phyloP scores from a whole-genome alignment of 306 rosid species.

The Fragaria ananassa region DNA sequence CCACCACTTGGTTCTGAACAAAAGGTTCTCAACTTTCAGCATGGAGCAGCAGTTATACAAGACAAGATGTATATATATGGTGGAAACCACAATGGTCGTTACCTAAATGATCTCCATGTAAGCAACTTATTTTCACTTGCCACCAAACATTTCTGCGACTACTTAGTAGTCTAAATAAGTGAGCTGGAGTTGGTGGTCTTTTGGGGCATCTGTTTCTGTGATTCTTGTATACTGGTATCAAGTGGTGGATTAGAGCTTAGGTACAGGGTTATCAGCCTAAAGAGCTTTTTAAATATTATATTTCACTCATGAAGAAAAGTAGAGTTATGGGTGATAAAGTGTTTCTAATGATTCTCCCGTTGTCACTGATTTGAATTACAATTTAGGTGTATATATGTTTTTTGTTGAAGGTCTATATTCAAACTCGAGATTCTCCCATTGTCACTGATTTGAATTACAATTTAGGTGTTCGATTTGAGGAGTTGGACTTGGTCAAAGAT shows the following conservation, averaged over 20 bases:
- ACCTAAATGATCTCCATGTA: slow-evolving; percentile 85
- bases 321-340: not conserved
- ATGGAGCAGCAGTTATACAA: slow-evolving; percentile 82
- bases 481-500: slow-evolving; percentile 87
- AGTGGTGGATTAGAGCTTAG: not conserved
- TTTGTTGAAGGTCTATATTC: not conserved
- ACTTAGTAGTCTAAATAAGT: slow-evolving; percentile 5
- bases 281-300: not conserved
- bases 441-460: slow-evolving; percentile 7
- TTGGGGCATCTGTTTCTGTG: not conserved
- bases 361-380: too few species aligned
- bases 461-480: slow-evolving; percentile 85
- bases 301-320: not conserved
- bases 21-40: slow-evolving; percentile 50
- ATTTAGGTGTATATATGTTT: not conserved
- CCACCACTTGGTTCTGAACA: slow-evolving; percentile 29
- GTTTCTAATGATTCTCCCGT: not conserved
- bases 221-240: not conserved
- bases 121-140: slow-evolving; percentile 34
- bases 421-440: not conserved
- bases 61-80: slow-evolving; percentile 93
- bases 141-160: slow-evolving; percentile 6
- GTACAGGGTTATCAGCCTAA: not conserved
- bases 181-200: not conserved
- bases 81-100: slow-evolving; percentile 98